Base-by-base conservation (phyloP, 2,329 filamentous ascomycete species). In the Aspergillus sp. region DNA sequence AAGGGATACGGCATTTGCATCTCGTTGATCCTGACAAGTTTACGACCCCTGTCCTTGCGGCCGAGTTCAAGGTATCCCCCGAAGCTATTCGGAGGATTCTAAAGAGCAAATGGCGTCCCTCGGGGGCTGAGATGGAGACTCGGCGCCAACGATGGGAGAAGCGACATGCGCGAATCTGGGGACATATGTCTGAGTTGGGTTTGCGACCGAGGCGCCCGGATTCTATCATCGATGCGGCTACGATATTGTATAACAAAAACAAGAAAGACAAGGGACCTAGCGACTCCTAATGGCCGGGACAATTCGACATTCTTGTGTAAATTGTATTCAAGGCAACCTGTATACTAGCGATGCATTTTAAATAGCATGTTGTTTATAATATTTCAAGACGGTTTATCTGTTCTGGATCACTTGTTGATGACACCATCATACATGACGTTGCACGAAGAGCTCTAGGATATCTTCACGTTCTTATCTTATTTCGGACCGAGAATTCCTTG, bases 51-150 rank as follows among this genome's bases (percentile, higher is more conserved):
- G 82, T 85, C 34, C 85, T 98, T 13, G 85, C 93, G 0, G 70
- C 86, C 1, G 85, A 91, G 65, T 99, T 98, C 75, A 82, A 92
- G 72, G 81, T 97, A n/a, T 92, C 91, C 0, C 81, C 90, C 2
- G 95, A 99, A 71, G 90, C 87, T 1, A 90, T 98, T 58, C 86
- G 93, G 11, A 85, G 95, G 36, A 96, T 99, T 52, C 78, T 99
- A 60, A 91, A 78, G 62, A 79, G 77, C 64, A 80, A 77, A 65
- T 81, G 78, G 78, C 69, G 69, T 36, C 73, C 78, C 3, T 72
- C 68, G 5, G 73, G 72, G 24, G 65, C 70, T 13, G 73, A 79
- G 56, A 64, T 71, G 53, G 71, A 75, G 30, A 67, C 71, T 44
- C 73, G 78, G 41, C 71, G 73, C 41, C 64, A 72, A 53, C 67